Base-by-base conservation (phyloP, 2,329 filamentous ascomycete species). In the Aspergillus puulaauensis region DNA sequence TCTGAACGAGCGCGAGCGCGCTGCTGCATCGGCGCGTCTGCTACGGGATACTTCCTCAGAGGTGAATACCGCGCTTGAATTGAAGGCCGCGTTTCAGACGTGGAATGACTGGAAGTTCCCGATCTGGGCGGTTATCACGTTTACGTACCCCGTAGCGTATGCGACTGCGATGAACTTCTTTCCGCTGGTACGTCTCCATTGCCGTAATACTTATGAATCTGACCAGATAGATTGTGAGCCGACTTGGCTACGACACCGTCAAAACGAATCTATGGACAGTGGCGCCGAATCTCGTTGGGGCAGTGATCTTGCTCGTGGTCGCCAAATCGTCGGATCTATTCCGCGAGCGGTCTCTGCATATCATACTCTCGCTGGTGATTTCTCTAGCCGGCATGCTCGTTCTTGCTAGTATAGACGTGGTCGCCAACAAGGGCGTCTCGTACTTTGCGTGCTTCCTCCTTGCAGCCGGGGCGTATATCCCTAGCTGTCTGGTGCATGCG, bases 401-500 rank as follows among this genome's bases (percentile, higher is more conserved):
- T 14, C 69, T 81, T 3, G 72, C 75, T 0, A 72, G 73, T 1
- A 76, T 81, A 31, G 74, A 81, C 45, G 75, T 77, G 0, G 58
- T 77, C 1, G 41, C 66, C 1, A 66, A 81, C 59, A 75, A 78
- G 49, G 77, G 66, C 0, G 72, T 80, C 0, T 78, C 78, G 2
- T 83, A 82, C 55, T 82, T 82, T 59, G 79, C 80, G 0, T 79
- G 76, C 57, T 83, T 82, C 56, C 68, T 83, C 3, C 69, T 83
- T 52, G 76, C 78, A 2, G 21, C 66, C 1, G 69, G 68, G 0
- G 73, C 79, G 1, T 82, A 81, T 60, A 79, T 80, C 14, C 76
- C 79, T 0, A 76, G 74, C 4, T 77, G 75, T 52, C 67, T 83
- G n/a, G 74, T 82, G 4, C 75, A 82, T 58, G 73, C 74, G 1